phyloP scores from a whole-genome alignment of 495 filamentous ascomycete species.

The Penicillium canariense region DNA sequence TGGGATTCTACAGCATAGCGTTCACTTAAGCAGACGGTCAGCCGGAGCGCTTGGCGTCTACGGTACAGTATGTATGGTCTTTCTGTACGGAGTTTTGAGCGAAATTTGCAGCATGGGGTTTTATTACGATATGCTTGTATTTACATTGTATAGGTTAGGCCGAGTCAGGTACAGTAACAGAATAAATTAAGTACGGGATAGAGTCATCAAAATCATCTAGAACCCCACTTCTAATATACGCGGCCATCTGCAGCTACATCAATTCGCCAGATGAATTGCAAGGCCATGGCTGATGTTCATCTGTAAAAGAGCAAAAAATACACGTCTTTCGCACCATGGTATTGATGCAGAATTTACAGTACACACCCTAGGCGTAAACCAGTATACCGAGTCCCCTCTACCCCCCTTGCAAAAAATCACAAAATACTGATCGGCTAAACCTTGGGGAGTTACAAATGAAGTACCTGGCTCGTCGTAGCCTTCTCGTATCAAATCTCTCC shows the following conservation, averaged over 20 bases:
- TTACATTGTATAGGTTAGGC: too few relatives aligned
- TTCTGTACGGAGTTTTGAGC: too few relatives aligned
- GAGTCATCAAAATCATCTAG: not conserved
- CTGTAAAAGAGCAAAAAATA: not conserved
- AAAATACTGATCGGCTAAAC: not conserved
- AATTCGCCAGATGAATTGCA: not conserved
- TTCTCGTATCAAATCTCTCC: not conserved
- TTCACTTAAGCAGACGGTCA: not conserved
- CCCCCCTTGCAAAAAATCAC: not conserved
- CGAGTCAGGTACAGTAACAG: too few relatives aligned
- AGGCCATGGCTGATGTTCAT: too few relatives aligned
- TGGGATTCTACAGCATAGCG: not conserved
- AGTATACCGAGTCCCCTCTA: not conserved
- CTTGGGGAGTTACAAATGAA: not conserved
- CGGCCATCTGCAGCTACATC: not conserved
- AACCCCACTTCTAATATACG: not conserved
- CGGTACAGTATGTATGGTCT: not conserved
- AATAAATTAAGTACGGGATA: too few relatives aligned
- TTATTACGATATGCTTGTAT: too few relatives aligned
- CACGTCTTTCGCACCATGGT: too few relatives aligned
- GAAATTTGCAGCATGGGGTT: too few relatives aligned
- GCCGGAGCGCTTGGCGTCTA: not conserved
- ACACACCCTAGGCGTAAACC: too few relatives aligned
- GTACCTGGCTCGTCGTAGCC: too few relatives aligned
- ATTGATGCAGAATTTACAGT: not conserved